Evolutionary conservation across 208 protist species (phyloP).

Genomic region (Wallacemonas sp.): DNA sequence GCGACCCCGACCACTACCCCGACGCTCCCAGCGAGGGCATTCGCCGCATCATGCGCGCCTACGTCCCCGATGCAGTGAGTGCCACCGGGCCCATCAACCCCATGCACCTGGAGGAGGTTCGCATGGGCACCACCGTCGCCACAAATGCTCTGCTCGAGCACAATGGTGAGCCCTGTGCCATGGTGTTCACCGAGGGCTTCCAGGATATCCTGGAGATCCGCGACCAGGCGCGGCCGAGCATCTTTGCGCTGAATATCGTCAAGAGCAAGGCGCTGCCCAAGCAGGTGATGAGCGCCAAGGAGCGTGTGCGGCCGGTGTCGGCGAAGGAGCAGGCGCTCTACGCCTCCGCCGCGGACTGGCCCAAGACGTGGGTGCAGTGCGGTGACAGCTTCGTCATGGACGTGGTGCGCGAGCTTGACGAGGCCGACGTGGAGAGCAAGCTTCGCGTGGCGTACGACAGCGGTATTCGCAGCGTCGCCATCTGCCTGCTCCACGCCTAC

Average conservation of each 20-base stretch:
- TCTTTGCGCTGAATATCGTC: constrained; percentile 94
- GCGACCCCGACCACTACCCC: constrained; percentile 92
- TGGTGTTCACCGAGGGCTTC: constrained; percentile 94
- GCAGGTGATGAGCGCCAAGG: constrained; percentile 76
- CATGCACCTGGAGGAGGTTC: constrained; percentile 83
- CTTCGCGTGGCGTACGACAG: constrained; percentile 51
- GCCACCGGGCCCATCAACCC: constrained; percentile 60
- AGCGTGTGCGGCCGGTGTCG: constrained; percentile 82
- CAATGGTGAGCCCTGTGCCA: constrained; percentile 90
- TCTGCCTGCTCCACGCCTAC: constrained; percentile 95
- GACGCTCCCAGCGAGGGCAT: constrained; percentile 97
- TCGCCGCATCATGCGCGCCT: constrained; percentile 78
- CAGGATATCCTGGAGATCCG: constrained; percentile 94
- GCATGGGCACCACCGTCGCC: constrained; percentile 97
- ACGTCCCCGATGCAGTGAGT: constrained; percentile 35
- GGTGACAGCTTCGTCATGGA: constrained; percentile 74
- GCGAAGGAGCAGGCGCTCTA: constrained; percentile 36
- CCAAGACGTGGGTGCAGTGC: constrained; percentile 53
- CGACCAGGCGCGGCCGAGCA: constrained; percentile 88
- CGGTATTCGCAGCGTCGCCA: constrained; percentile 87
- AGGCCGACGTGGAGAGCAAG: constrained; percentile 38
- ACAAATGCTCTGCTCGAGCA: constrained; percentile 97
- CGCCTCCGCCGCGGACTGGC: constrained; percentile 31
- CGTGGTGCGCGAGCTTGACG: constrained; percentile 62
- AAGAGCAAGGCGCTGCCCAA: constrained; percentile 90